These are phyloP conservation scores for Rhipidocladum racemiflorum DNA, from an alignment of 176 grass and related monocot species.

Conservation along the genomic window DNA sequence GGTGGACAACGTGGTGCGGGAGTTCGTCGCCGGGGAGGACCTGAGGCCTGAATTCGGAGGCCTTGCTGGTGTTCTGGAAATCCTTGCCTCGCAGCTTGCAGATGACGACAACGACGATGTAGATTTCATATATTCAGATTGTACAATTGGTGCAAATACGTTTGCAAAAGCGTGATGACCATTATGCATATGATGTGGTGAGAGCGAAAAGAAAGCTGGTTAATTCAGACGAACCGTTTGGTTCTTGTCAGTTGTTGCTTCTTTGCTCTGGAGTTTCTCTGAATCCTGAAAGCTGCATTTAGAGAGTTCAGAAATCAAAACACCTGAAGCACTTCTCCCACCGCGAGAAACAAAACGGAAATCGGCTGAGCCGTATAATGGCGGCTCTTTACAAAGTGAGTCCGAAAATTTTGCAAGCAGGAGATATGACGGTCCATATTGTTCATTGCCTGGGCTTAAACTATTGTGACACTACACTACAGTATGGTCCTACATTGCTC, in stretches of 20 bases:
- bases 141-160: not conserved
- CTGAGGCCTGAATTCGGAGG: conserved; percentile 36
- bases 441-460: not conserved
- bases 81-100: conserved; percentile 37
- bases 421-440: not conserved
- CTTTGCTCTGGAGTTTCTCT: not conserved
- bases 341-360: not conserved
- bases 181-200: not conserved
- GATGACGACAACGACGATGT: not conserved
- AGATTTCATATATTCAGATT: not conserved
- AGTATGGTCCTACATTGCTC: not conserved
- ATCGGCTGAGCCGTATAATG: not conserved
- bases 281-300: not conserved
- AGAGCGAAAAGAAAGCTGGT: not conserved
- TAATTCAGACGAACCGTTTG: not conserved
- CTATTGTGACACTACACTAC: not conserved
- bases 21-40: conserved; percentile 55
- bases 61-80: conserved; percentile 30
- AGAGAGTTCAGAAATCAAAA: not conserved
- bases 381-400: not conserved
- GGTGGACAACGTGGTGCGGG: conserved; percentile 53
- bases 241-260: not conserved
- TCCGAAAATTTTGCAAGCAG: not conserved
- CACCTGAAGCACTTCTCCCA: not conserved
- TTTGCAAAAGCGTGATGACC: not conserved